phyloP scores from a whole-genome alignment of 805 yeast genomes.

The Helenozyma rhizophorensis region DNA sequence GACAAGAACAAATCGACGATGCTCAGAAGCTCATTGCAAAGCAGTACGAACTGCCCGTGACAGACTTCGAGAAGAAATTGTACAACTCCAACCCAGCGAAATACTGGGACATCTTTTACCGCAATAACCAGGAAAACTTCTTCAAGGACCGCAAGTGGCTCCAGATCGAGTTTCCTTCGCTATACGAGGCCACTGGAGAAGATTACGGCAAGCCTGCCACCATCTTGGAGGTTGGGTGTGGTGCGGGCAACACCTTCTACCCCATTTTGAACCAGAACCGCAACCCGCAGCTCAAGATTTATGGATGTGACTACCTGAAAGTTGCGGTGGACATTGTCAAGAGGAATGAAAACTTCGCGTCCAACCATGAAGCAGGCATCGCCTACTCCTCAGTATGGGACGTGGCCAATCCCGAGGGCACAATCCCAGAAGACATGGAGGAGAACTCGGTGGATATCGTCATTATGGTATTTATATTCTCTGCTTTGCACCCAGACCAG shows the following conservation, averaged over 20 bases:
- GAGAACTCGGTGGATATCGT: constrained; percentile 83
- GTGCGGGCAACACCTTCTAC: constrained; percentile 95
- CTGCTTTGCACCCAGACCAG: constrained; percentile 87
- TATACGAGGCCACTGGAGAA: constrained; percentile 69
- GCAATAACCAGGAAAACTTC: constrained; percentile 86
- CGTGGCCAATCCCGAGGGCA: constrained; percentile 68
- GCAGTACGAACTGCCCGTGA: constrained; percentile 82
- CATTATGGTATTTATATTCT: constrained; percentile 92
- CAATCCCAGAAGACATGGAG: constrained; percentile 79
- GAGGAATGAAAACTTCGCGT: constrained; percentile 54
- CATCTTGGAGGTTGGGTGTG: constrained; percentile 93
- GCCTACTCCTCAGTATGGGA: constrained; percentile 95
- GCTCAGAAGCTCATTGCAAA: constrained; percentile 71
- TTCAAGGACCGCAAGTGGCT: constrained; percentile 97
- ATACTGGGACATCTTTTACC: constrained; percentile 93
- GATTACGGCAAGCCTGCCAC: constrained; percentile 65
- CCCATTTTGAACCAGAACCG: constrained; percentile 82
- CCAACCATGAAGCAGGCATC: constrained; percentile 39
- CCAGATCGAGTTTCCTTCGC: constrained; percentile 84
- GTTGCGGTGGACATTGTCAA: constrained; percentile 86
- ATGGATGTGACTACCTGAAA: constrained; percentile 87
- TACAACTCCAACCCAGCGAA: constrained; percentile 86
- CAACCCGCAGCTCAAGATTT: constrained; percentile 67
- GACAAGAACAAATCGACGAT: constrained; percentile 74
- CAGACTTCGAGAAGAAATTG: constrained; percentile 73